A percentile compares a stretch with the other conserved stretches of the same genome.
These are phyloP conservation scores for Lentinula aciculospora DNA, from an alignment of 768 basidiomycete species.

Conservation along the genomic window DNA sequence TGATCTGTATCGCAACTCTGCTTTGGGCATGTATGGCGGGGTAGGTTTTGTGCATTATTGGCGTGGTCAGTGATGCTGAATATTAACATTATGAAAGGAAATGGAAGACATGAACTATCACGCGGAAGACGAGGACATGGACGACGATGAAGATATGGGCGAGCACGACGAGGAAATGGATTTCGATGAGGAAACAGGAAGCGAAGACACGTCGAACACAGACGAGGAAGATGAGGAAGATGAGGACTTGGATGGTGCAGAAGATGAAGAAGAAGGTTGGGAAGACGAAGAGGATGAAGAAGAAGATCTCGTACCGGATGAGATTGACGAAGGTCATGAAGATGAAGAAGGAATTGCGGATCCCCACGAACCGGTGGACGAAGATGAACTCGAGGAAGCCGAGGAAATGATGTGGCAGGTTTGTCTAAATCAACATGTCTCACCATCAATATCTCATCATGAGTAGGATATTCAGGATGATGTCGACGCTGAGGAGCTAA, in stretches of 20 bases:
- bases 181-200: slow-evolving; percentile 77
- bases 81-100: slow-evolving; percentile 40
- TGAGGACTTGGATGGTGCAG: slow-evolving; percentile 53
- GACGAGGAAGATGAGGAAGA: slow-evolving; percentile 66
- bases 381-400: slow-evolving; percentile 42
- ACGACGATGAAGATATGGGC: slow-evolving; percentile 74
- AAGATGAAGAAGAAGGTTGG: slow-evolving; percentile 60
- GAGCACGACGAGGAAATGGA: slow-evolving; percentile 88
- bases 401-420: slow-evolving; percentile 59
- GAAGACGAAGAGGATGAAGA: slow-evolving; percentile 64
- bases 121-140: slow-evolving; percentile 67
- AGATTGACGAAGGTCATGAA: slow-evolving; percentile 41
- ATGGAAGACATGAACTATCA: slow-evolving; percentile 75
- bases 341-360: slow-evolving; percentile 45
- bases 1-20: slow-evolving; percentile 93
- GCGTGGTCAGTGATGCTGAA: slow-evolving; percentile 11
- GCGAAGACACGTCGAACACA: slow-evolving; percentile 73
- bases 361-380: slow-evolving; percentile 25
- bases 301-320: slow-evolving; percentile 42
- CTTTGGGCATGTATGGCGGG: slow-evolving; percentile 91
- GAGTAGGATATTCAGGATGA: slow-evolving; percentile 49
- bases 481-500: slow-evolving; percentile 36
- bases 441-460: slow-evolving; percentile 13
- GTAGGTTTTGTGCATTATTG: slow-evolving; percentile 40
- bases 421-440: slow-evolving; percentile 13